Percentiles rank a stretch among this genome's conserved stretches.
Evolutionary conservation across 345 rosid genomes (phyloP).

Genomic region (Gossypium longicalyx): DNA sequence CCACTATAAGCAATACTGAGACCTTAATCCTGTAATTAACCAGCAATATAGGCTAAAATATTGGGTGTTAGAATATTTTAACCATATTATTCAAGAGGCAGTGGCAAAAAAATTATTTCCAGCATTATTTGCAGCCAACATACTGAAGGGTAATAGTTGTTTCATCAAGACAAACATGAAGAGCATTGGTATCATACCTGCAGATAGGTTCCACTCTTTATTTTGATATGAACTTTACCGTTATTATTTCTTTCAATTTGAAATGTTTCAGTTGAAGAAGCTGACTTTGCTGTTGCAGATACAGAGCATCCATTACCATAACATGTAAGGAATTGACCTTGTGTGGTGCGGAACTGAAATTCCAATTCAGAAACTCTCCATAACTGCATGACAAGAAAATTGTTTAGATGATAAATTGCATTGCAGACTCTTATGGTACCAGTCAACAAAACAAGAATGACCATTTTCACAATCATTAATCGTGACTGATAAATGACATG

Average conservation of each 20-base stretch:
- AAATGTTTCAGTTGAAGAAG: slow-evolving; percentile 47
- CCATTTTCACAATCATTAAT: neutral
- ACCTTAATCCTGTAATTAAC: neutral
- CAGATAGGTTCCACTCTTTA: slow-evolving; percentile 48
- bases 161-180: neutral
- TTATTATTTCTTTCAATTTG: slow-evolving; percentile 43
- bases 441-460: neutral
- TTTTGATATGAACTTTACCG: slow-evolving; percentile 48
- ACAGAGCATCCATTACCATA: slow-evolving; percentile 49
- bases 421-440: neutral
- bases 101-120: neutral
- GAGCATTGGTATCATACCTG: slow-evolving; percentile 35
- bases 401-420: slow-evolving; percentile 4
- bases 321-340: slow-evolving; percentile 62
- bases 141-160: neutral
- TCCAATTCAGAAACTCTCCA: slow-evolving; percentile 59
- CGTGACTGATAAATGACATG: neutral
- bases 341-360: slow-evolving; percentile 49
- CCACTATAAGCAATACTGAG: neutral
- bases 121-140: neutral
- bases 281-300: slow-evolving; percentile 45
- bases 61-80: slow-evolving; percentile 1
- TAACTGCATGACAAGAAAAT: slow-evolving; percentile 35
- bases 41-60: neutral
- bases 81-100: neutral